Evolutionary conservation across 345 rosid species (phyloP), one percentile per base, ranked within the genome.

Genomic region (Hevea brasiliensis): DNA sequence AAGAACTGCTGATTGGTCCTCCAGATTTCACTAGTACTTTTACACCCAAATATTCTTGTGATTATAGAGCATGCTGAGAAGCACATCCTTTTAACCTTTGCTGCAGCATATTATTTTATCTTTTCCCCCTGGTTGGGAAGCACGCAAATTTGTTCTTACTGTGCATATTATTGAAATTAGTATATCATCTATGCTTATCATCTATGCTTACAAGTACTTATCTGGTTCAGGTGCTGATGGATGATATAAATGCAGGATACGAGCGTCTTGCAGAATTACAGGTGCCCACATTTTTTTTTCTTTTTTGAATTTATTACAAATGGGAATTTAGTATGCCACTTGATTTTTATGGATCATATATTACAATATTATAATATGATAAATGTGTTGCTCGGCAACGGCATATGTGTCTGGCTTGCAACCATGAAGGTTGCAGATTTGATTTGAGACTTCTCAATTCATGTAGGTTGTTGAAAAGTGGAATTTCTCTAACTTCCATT

Each of bases 241-340:
- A 94, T 85, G 97, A 90, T 75, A 88, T 88, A 73, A 94, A 92
- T 81, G 85, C 92, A 7, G 98, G 98, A 65, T 87, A 87, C 6
- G 97, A 92, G 85, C 96, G 96, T 76, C 93, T 91, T 76, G 89
- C 94, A 17, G 97, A 90, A 76, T 70, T 90, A 63, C 97, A 92
- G 92, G 96, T 94, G 76, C 74, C 69, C 70, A n/a, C 70, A 55
- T 56, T 32, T 68, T 73, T 76, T 26, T 35, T 62, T 65, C 66
- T 60, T 29, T 3, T 74, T 15, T n/a, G n/a, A n/a, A n/a, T n/a
- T n/a, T n/a, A n/a, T n/a, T n/a, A n/a, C 18, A 42, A 40, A 62
- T 71, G 29, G 57, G 9, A 48, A 27, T 56, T 53, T 11, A 35
- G 8, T 37, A 26, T 1, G 37, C 37, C 37, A 4, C 37, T 12